Percentiles rank a stretch among this genome's conserved stretches.
phyloP scores from a whole-genome alignment of 2,329 filamentous ascomycete genomes.

The Helminthosporium solani region DNA sequence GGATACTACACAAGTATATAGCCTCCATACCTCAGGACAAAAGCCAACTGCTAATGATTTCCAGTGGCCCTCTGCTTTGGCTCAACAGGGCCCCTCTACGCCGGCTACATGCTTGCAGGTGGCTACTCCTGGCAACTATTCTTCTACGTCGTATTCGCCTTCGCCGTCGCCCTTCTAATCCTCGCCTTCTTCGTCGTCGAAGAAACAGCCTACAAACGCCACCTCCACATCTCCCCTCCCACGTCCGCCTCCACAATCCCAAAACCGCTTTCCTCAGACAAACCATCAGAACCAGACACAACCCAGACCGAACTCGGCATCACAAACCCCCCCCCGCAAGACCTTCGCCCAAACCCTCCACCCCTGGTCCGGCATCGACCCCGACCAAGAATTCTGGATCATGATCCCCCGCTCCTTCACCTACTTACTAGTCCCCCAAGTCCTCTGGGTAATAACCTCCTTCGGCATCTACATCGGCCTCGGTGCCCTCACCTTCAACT shows the following conservation, averaged over 20 bases:
- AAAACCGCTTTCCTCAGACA: too few species aligned
- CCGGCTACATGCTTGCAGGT: slow-evolving; percentile 61
- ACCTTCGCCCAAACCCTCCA: slow-evolving; percentile 34
- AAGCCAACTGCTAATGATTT: too few species aligned
- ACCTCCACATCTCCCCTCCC: neutral
- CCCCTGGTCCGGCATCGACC: slow-evolving; percentile 35
- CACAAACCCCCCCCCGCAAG: slow-evolving; percentile 17
- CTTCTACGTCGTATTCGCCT: slow-evolving; percentile 62
- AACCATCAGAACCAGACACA: too few species aligned
- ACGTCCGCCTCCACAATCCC: neutral
- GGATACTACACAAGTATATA: slow-evolving; percentile 56
- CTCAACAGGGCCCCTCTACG: slow-evolving; percentile 57
- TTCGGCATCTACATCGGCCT: slow-evolving; percentile 44
- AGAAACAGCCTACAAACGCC: slow-evolving; percentile 55
- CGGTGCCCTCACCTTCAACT: slow-evolving; percentile 43
- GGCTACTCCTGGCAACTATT: slow-evolving; percentile 61
- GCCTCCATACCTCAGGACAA: neutral
- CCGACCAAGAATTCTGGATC: slow-evolving; percentile 39
- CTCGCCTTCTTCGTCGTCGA: slow-evolving; percentile 59
- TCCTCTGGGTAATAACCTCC: slow-evolving; percentile 41
- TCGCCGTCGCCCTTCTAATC: slow-evolving; percentile 48
- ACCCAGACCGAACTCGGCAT: too few species aligned
- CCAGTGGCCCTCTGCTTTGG: slow-evolving; percentile 58
- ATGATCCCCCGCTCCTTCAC: slow-evolving; percentile 37
- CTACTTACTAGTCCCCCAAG: slow-evolving; percentile 41